Percentiles rank a stretch among this genome's conserved stretches.
These are phyloP conservation scores for Diaporthe australafricana DNA, from an alignment of 2,329 filamentous ascomycete species.

Conservation along the genomic window DNA sequence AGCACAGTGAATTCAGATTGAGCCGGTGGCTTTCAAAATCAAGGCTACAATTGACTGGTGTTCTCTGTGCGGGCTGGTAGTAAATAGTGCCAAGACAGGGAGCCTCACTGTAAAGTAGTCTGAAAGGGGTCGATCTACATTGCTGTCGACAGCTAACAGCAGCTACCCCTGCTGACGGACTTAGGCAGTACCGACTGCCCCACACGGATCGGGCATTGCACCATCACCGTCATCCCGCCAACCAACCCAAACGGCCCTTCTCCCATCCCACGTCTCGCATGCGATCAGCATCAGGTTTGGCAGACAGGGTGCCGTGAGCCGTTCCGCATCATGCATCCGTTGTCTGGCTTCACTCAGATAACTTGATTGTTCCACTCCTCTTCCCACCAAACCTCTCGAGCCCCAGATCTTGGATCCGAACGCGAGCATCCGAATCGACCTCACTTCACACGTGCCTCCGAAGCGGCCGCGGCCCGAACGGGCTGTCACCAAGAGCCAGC, in stretches of 20 bases:
- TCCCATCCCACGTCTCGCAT: constrained; percentile 3
- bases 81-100: neutral
- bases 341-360: neutral
- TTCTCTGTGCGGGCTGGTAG: neutral
- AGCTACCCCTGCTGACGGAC: constrained; percentile 14
- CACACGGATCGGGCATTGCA: constrained; percentile 24
- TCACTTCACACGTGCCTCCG: constrained; percentile 9
- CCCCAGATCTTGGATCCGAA: neutral
- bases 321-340: constrained; percentile 28
- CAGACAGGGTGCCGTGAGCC: constrained; percentile 22
- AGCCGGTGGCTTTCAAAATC: neutral
- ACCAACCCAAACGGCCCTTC: neutral
- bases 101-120: too few species aligned
- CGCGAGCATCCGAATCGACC: constrained; percentile 3
- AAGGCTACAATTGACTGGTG: neutral
- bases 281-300: constrained; percentile 24
- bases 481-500: constrained; percentile 22
- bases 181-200: neutral
- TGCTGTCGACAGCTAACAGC: neutral
- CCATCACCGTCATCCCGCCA: constrained; percentile 16
- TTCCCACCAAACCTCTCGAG: neutral
- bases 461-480: constrained; percentile 26
- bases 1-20: neutral
- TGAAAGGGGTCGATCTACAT: neutral
- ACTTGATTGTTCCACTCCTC: neutral